Conservation (phyloP, 2,329 filamentous ascomycete genomes). For the Tricladium varicosporioides region DNA sequence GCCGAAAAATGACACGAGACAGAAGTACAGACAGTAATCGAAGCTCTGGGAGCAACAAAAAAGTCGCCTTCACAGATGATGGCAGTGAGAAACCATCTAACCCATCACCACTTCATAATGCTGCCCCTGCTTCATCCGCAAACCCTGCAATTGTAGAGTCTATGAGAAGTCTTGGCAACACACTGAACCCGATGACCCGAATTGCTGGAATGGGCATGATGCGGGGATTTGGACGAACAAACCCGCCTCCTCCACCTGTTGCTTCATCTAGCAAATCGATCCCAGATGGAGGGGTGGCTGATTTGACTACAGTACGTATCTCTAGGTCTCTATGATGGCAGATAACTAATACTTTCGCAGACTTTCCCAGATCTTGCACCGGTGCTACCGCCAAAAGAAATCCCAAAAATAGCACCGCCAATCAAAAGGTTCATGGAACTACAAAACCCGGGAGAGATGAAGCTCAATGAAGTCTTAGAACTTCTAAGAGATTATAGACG, state of each 20-base stretch:
- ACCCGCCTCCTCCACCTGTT: conserved; percentile 38
- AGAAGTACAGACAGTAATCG: conserved; percentile 72
- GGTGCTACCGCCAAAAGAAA: conserved; percentile 53
- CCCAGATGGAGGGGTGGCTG: conserved; percentile 47
- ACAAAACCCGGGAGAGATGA: conserved; percentile 67
- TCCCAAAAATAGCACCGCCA: conserved; percentile 60
- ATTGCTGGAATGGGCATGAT: conserved; percentile 73
- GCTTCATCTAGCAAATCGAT: conserved; percentile 41
- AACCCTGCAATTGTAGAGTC: conserved; percentile 71
- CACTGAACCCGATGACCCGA: conserved; percentile 78
- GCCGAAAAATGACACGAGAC: conserved; percentile 61
- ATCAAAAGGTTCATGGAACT: conserved; percentile 72
- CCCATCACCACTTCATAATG: conserved; percentile 26
- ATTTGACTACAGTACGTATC: conserved; percentile 53
- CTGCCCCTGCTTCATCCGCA: conserved; percentile 36
- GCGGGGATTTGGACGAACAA: conserved; percentile 67
- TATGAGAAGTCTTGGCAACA: conserved; percentile 76
- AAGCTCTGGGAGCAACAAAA: conserved; percentile 60
- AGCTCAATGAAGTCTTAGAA: conserved; percentile 69
- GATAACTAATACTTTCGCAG: conserved; percentile 36
- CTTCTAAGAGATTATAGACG: conserved; percentile 73
- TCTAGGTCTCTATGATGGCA: background rate
- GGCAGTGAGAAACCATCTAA: conserved; percentile 36
- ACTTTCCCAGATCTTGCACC: conserved; percentile 60
- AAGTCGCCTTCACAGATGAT: conserved; percentile 48